Base-by-base conservation (phyloP, 352 stramenopile species). In the Pythium dissotocum region DNA sequence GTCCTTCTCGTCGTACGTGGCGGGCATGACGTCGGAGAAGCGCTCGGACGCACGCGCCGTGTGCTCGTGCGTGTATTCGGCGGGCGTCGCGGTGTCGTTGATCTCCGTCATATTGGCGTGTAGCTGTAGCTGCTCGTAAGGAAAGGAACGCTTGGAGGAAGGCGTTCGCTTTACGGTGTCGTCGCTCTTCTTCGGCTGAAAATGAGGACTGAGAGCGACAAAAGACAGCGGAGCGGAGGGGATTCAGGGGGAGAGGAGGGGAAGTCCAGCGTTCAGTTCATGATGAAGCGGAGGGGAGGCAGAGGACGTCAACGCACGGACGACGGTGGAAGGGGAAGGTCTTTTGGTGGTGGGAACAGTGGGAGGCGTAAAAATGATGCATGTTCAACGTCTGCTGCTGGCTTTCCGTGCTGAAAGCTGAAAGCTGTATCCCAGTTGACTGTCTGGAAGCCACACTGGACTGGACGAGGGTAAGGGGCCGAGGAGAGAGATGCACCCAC, bases 1-100 rank as follows among this genome's bases (percentile, higher is more conserved):
- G 63, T 89, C 77, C 71, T 87, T 87, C 59, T 82, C 78, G 55
- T 89, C 78, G 58, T 83, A 80, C 18, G 71, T 65, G 8, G 69
- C 61, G 9, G 71, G 67, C 42, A 83, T 46, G 24, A 62, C 58
- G 49, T 72, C 63, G 40, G 62, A 59, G 53, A 70, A 56, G 49
- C 63, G 63, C 55, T 82, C 67, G 8, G 70, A 72, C 58, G 76
- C 76, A 46, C 80, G 80, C 32, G 77, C 67, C 18, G 80, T 87
- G 26, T 65, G 65, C 58, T 73, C 73, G 40, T 80, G 58, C n/a
- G 63, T 69, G 74, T 84, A 85, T 48, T 53, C 46, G 5, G 21
- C 21, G 2, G 21, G 18, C 18, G 46, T 53, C 18, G 18, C 36
- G 36, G 36, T 44, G 6, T 44, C 36, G 16, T 16, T 44, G 36